These are phyloP conservation scores for Heimioporus retisporus DNA, from an alignment of 1,284 basidiomycete species.

Conservation along the genomic window DNA sequence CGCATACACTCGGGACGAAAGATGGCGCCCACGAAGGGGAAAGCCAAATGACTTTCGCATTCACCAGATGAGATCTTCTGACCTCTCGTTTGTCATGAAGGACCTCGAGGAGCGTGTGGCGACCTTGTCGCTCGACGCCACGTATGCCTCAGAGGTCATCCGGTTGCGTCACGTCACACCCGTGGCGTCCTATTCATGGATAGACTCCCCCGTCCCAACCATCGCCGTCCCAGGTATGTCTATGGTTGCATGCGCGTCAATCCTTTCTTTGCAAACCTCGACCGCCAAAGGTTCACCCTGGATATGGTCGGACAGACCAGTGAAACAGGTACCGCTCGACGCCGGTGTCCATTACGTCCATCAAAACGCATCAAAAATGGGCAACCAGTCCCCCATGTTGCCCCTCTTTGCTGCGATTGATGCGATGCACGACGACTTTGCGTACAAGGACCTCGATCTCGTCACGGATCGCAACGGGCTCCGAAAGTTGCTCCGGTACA, in stretches of 20 bases:
- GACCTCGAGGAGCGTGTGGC: slow-evolving; percentile 33
- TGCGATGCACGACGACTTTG: slow-evolving; percentile 40
- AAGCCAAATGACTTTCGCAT: slow-evolving; percentile 11
- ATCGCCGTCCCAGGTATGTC: slow-evolving; percentile 44
- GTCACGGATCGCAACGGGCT: slow-evolving; percentile 49
- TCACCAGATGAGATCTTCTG: not conserved
- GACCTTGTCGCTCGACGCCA: slow-evolving; percentile 26
- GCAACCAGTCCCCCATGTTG: slow-evolving; percentile 41
- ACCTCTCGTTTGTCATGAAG: slow-evolving; percentile 28
- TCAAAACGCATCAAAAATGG: slow-evolving; percentile 45
- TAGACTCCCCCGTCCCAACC: slow-evolving; percentile 40
- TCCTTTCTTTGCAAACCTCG: no score
- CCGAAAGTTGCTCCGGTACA: slow-evolving; percentile 48
- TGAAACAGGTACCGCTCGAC: slow-evolving; percentile 39
- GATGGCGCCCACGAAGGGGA: slow-evolving; percentile 26
- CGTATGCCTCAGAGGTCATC: slow-evolving; percentile 27
- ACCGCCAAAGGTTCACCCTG: slow-evolving; percentile 38
- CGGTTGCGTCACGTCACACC: slow-evolving; percentile 37
- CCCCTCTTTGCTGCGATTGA: slow-evolving; percentile 49
- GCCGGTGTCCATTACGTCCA: slow-evolving; percentile 41
- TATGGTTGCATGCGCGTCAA: no score
- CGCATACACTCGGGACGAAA: slow-evolving; percentile 21
- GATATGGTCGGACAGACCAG: slow-evolving; percentile 41
- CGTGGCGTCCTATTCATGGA: slow-evolving; percentile 48
- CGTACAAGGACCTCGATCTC: slow-evolving; percentile 43